phyloP scores from a whole-genome alignment of 2,329 filamentous ascomycete genomes.

The Exophiala spinifera region DNA sequence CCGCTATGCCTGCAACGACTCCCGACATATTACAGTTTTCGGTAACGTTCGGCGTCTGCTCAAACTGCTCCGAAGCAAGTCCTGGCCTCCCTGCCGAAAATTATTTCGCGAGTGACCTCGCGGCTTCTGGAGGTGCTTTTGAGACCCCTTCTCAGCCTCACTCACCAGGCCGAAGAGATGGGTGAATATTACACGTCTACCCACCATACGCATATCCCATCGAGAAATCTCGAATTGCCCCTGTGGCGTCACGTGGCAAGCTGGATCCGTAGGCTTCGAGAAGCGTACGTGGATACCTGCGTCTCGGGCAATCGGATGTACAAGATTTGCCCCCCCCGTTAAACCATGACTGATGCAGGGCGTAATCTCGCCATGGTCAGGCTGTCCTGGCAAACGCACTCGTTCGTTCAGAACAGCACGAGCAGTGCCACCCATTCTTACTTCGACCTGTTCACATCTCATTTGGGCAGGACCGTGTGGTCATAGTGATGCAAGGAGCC shows the following conservation, averaged over 20 bases:
- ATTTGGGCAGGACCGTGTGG: too few species aligned
- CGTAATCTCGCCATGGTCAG: not conserved
- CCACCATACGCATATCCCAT: too few species aligned
- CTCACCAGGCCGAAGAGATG: not conserved
- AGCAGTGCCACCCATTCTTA: not conserved
- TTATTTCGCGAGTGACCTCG: not conserved
- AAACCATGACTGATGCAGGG: not conserved
- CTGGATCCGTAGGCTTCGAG: not conserved
- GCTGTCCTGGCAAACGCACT: not conserved
- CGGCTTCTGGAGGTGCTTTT: not conserved
- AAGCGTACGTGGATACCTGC: not conserved
- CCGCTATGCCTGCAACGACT: not conserved
- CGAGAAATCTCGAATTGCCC: not conserved
- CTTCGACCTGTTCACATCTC: too few species aligned
- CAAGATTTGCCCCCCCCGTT: not conserved
- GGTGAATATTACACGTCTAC: not conserved
- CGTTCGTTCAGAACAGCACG: not conserved
- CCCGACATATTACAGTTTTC: not conserved
- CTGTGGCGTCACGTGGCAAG: not conserved
- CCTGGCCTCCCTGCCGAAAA: not conserved
- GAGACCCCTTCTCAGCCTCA: too few species aligned
- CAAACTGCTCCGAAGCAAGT: not conserved
- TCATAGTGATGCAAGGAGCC: too few species aligned
- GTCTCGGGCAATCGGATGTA: not conserved
- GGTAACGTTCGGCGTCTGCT: not conserved